A percentile compares a stretch with the other conserved stretches of the same genome.
Conservation (phyloP, 1,284 basidiomycete genomes). For the Stygiomarasmius scandens region DNA sequence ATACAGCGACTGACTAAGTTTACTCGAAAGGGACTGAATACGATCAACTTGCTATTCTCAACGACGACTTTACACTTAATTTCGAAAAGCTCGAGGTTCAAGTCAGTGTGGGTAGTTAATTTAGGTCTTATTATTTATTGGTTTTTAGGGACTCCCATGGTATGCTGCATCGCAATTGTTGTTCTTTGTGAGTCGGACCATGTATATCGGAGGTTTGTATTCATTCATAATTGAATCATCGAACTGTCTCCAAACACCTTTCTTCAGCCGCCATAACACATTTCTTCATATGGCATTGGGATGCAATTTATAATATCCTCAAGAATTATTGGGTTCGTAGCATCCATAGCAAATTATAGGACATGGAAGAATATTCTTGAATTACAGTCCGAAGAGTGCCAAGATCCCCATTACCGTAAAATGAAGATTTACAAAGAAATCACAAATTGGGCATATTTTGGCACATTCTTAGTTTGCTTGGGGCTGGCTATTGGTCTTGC, state of each 20-base stretch:
- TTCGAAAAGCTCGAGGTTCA: conserved; percentile 23
- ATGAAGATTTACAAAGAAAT: conserved; percentile 51
- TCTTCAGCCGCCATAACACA: conserved; percentile 36
- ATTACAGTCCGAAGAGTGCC: conserved; percentile 24
- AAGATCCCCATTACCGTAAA: conserved; percentile 40
- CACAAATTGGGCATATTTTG: conserved; percentile 50
- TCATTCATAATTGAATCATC: too few relatives aligned
- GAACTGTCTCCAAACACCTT: not conserved
- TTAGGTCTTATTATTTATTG: too few relatives aligned
- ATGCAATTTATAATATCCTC: conserved; percentile 33
- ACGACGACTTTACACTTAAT: conserved; percentile 33
- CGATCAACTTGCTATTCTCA: conserved; percentile 30
- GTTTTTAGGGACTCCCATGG: conserved; percentile 27
- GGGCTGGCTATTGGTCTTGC: conserved; percentile 39
- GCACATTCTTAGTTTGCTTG: conserved; percentile 35
- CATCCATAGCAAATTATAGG: not conserved
- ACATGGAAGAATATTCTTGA: not conserved
- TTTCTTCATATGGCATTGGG: conserved; percentile 42
- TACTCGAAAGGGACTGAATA: conserved; percentile 29
- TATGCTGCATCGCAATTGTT: conserved; percentile 35
- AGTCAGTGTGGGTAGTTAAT: conserved; percentile 4
- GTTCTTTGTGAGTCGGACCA: conserved; percentile 29
- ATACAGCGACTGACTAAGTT: conserved; percentile 19
- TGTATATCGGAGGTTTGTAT: conserved; percentile 29
- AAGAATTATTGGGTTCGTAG: conserved; percentile 17